Percentiles rank a stretch among this genome's conserved stretches.
Conservation (phyloP, 2,329 filamentous ascomycete species). For the Samsoniella hepiali region DNA sequence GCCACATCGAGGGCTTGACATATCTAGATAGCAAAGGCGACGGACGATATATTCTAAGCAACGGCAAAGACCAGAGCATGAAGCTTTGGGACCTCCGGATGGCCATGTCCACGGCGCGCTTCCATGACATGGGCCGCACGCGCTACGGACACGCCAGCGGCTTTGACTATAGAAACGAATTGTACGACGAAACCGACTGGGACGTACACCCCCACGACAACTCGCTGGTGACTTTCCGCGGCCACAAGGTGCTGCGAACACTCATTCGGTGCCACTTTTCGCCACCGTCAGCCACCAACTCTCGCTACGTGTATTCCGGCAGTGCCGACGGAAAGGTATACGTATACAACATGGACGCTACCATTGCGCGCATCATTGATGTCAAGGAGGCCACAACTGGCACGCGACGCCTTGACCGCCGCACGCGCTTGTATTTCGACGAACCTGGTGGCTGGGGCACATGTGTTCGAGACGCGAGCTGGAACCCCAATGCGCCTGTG, state of each 20-base stretch:
- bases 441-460: constrained; percentile 64
- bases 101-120: constrained; percentile 72
- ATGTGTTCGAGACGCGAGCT: constrained; percentile 82
- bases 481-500: constrained; percentile 82
- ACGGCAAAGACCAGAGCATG: constrained; percentile 94
- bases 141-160: constrained; percentile 51
- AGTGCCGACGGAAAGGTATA: constrained; percentile 87
- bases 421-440: constrained; percentile 55
- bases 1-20: constrained; percentile 64
- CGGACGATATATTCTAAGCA: constrained; percentile 81
- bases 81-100: constrained; percentile 95
- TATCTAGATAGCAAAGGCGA: constrained; percentile 70
- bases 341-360: constrained; percentile 92
- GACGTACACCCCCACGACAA: constrained; percentile 71
- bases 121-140: constrained; percentile 53
- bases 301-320: constrained; percentile 88
- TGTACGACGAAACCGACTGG: constrained; percentile 63
- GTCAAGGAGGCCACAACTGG: constrained; percentile 68
- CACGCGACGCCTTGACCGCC: constrained; percentile 54
- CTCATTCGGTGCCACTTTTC: constrained; percentile 95
- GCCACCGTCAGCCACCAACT: constrained; percentile 79
- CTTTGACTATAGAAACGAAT: constrained; percentile 72
- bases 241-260: constrained; percentile 84
- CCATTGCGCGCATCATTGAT: constrained; percentile 72
- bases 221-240: constrained; percentile 88